Evolutionary conservation across 2,329 filamentous ascomycete genomes (phyloP).

Genomic region (Cladorrhinum sp.): DNA sequence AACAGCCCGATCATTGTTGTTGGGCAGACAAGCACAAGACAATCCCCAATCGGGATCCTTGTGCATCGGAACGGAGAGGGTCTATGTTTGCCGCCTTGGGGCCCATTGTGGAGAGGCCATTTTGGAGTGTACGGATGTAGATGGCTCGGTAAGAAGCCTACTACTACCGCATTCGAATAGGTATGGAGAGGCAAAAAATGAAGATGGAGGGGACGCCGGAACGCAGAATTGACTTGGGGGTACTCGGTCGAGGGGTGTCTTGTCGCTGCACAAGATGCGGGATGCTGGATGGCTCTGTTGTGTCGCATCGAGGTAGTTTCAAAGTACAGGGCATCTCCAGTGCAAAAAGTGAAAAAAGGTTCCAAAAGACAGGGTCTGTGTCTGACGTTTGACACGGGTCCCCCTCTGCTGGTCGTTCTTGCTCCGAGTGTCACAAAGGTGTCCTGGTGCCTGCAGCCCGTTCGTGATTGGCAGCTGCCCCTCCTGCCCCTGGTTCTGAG

Average conservation of each 20-base stretch:
- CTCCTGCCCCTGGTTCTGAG: conserved; percentile 22
- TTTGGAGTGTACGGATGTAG: no score
- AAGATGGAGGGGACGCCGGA: conserved; percentile 1
- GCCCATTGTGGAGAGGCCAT: conserved; percentile 2
- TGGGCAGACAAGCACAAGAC: neutral
- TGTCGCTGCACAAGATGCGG: neutral
- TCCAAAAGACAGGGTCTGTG: conserved; percentile 30
- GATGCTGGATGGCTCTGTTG: neutral
- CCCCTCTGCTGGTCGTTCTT: conserved; percentile 35
- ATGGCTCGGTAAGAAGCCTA: no score
- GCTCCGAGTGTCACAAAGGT: conserved; percentile 31
- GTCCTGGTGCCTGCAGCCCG: conserved; percentile 19
- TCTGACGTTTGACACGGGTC: conserved; percentile 41
- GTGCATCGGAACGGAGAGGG: conserved; percentile 5
- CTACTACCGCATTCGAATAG: no score
- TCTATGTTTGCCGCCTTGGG: conserved; percentile 14
- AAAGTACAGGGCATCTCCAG: conserved; percentile 17
- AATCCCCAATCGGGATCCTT: neutral
- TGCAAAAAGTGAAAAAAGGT: conserved; percentile 21
- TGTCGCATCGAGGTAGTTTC: conserved; percentile 25
- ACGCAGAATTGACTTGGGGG: conserved; percentile 8
- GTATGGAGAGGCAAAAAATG: neutral
- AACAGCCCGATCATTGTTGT: neutral
- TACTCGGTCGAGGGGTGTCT: conserved; percentile 1
- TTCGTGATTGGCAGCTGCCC: conserved; percentile 21